A percentile compares a stretch with the other conserved stretches of the same genome.
These are phyloP conservation scores for Chrysanthemum makinoi DNA, from an alignment of 129 eudicot species.

Conservation along the genomic window DNA sequence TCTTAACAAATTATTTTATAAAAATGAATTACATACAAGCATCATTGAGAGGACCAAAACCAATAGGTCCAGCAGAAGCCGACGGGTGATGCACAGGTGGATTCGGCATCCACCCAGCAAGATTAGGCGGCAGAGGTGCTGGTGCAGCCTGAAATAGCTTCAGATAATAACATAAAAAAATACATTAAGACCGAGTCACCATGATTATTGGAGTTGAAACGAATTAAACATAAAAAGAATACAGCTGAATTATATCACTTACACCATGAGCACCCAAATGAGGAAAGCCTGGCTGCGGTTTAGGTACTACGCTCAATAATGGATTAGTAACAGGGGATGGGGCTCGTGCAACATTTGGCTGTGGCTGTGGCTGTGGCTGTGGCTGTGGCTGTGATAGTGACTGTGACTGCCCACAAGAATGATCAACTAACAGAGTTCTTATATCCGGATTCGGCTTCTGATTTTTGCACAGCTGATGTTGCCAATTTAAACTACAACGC, in stretches of 20 bases:
- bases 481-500: conserved; percentile 82
- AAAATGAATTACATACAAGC: conserved; percentile 42
- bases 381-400: conserved; percentile 41
- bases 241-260: conserved; percentile 34
- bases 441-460: conserved; percentile 80
- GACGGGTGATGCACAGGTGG: conserved; percentile 69
- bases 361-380: conserved; percentile 53
- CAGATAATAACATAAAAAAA: conserved; percentile 17
- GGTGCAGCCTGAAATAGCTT: conserved; percentile 75
- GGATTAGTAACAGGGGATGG: conserved; percentile 72
- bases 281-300: conserved; percentile 59
- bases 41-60: conserved; percentile 56
- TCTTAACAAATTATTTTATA: conserved; percentile 8
- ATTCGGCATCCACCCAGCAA: conserved; percentile 77
- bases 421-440: conserved; percentile 79
- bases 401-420: conserved; percentile 73
- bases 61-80: conserved; percentile 73
- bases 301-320: conserved; percentile 55
- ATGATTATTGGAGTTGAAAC: conserved; percentile 18
- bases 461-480: conserved; percentile 78
- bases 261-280: conserved; percentile 78
- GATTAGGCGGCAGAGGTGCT: conserved; percentile 55
- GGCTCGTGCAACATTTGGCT: conserved; percentile 75
- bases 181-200: conserved; percentile 15
- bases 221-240: background rate